phyloP scores from a whole-genome alignment of 192 early-diverging fungal genomes.

The Helicostylum pulchrum region DNA sequence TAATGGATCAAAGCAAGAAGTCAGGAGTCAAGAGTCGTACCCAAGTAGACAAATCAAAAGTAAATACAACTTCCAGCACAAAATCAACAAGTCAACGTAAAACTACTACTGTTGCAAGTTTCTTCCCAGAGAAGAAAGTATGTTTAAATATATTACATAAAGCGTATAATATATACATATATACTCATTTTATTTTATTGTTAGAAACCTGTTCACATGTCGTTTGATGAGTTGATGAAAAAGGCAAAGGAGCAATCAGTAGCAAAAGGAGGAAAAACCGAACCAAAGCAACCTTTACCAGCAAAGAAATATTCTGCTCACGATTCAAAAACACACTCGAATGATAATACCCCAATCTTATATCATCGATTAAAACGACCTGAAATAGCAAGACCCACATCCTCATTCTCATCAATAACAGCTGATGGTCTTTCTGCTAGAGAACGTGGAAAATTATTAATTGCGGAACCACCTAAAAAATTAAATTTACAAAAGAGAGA shows the following conservation, averaged over 20 bases:
- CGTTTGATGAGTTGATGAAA: slow-evolving; percentile 16
- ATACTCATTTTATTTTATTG: neutral
- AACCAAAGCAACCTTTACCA: neutral
- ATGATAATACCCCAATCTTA: slow-evolving; percentile 2
- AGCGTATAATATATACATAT: neutral
- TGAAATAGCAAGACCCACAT: neutral
- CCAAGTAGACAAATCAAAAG: neutral
- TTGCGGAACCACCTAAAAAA: slow-evolving; percentile 18
- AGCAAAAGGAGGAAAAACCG: neutral
- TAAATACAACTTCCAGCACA: neutral
- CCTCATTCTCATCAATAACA: too few species aligned
- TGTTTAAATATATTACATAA: neutral
- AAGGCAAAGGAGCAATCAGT: slow-evolving; percentile 6
- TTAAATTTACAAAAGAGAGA: slow-evolving; percentile 26
- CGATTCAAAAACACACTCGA: slow-evolving; percentile 5
- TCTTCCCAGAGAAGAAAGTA: slow-evolving; percentile 18
- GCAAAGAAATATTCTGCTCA: neutral
- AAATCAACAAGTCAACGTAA: neutral
- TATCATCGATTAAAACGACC: slow-evolving; percentile 8
- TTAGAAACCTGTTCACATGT: slow-evolving; percentile 13
- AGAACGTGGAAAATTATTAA: slow-evolving; percentile 37
- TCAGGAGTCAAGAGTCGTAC: neutral
- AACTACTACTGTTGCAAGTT: neutral
- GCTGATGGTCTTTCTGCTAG: neutral
- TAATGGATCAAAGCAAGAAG: slow-evolving; percentile 3